Evolutionary conservation across 768 basidiomycete species (phyloP).

Genomic region (Leccinum arenicola): DNA sequence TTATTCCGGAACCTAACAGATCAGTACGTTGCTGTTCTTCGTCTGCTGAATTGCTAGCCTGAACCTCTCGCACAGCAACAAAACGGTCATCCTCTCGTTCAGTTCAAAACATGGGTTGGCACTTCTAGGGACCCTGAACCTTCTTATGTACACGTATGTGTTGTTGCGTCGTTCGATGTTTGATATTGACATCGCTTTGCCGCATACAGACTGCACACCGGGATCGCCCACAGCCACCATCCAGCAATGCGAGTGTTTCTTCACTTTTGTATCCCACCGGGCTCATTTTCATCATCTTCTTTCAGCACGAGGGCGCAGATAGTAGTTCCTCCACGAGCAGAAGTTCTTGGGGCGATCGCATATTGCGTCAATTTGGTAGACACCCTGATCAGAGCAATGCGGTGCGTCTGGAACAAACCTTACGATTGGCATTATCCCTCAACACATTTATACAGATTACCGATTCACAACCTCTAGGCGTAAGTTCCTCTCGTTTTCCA

Average conservation of each 20-base stretch:
- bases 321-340: background rate
- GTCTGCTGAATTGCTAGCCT: background rate
- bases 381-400: background rate
- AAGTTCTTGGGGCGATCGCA: background rate
- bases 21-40: slow-evolving; percentile 2
- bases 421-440: background rate
- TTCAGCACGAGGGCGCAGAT: background rate
- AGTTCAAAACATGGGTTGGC: background rate
- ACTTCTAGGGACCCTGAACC: background rate
- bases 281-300: background rate
- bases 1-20: slow-evolving; percentile 13
- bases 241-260: background rate
- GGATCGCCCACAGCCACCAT: background rate
- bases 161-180: background rate
- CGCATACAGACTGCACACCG: background rate
- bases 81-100: background rate
- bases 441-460: slow-evolving; percentile 1
- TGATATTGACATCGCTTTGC: background rate
- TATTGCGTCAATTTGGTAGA: background rate
- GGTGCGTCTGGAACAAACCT: slow-evolving; percentile 3
- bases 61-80: background rate
- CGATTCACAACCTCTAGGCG: background rate
- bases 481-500: background rate
- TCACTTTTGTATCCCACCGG: too few species aligned
- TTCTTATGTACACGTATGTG: slow-evolving; percentile 1